Conservation (phyloP, 2,329 filamentous ascomycete species). For the Didymella exigua region DNA sequence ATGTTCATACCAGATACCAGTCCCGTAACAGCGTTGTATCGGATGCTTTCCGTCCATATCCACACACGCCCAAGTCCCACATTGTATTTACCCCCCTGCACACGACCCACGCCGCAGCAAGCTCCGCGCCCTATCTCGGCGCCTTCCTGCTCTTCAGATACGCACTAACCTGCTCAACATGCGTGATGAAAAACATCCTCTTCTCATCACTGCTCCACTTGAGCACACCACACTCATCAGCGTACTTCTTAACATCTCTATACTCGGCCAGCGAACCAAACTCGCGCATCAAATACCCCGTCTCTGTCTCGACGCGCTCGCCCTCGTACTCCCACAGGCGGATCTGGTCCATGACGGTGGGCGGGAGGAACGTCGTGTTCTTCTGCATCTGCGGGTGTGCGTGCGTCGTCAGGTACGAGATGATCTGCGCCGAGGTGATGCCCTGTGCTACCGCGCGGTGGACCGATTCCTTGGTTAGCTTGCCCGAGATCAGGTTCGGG, state of each 20-base stretch:
- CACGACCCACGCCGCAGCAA: too few relatives aligned
- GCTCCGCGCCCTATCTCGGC: background rate
- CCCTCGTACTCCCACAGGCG: constrained; percentile 97
- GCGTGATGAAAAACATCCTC: constrained; percentile 88
- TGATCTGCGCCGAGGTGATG: constrained; percentile 94
- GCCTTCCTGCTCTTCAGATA: constrained; percentile 67
- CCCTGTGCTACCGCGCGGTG: constrained; percentile 84
- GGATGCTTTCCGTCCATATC: background rate
- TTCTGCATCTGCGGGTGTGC: constrained; percentile 93
- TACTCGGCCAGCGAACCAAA: constrained; percentile 77
- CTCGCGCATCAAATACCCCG: constrained; percentile 88
- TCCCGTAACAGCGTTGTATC: background rate
- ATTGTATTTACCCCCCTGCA: background rate
- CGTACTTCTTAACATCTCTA: constrained; percentile 72
- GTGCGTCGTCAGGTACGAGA: constrained; percentile 88
- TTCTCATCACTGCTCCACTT: constrained; percentile 82
- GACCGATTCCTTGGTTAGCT: constrained; percentile 86
- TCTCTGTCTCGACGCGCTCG: constrained; percentile 84
- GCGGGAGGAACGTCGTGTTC: constrained; percentile 78
- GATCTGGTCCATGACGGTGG: constrained; percentile 97
- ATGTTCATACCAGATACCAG: constrained; percentile 9
- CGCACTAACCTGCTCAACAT: constrained; percentile 84
- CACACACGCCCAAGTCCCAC: background rate
- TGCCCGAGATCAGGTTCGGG: constrained; percentile 90
- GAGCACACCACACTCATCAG: constrained; percentile 87